Percentiles rank a stretch among this genome's conserved stretches.
Evolutionary conservation across 2,329 filamentous ascomycete genomes (phyloP).

Genomic region (Exophiala lecanii-corni): DNA sequence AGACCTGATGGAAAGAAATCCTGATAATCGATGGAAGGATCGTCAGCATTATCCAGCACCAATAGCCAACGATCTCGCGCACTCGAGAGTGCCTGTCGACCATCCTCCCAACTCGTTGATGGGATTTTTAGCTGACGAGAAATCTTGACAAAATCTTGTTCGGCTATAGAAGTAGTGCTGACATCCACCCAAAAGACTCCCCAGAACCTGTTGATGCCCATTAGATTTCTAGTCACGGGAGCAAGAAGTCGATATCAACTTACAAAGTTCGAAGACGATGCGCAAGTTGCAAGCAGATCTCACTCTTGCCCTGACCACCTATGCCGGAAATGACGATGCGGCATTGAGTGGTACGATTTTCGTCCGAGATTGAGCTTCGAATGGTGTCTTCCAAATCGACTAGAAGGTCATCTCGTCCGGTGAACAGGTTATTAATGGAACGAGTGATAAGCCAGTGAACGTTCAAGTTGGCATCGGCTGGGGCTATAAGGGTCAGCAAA

Average conservation of each 20-base stretch:
- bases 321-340: slow-evolving; percentile 28
- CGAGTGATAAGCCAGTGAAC: neutral
- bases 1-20: neutral
- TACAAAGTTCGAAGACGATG: slow-evolving; percentile 14
- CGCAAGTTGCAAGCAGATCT: slow-evolving; percentile 27
- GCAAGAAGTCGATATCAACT: neutral
- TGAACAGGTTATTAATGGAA: neutral
- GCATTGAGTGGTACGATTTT: slow-evolving; percentile 10
- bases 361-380: neutral
- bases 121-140: neutral
- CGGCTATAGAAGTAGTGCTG: slow-evolving; percentile 9
- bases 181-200: slow-evolving; percentile 21
- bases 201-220: slow-evolving; percentile 21
- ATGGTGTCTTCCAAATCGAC: neutral
- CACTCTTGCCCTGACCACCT: slow-evolving; percentile 29
- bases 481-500: too few species aligned
- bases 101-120: neutral
- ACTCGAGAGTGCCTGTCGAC: slow-evolving; percentile 2
- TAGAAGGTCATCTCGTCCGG: neutral
- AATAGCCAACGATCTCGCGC: slow-evolving; percentile 26
- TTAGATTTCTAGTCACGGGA: too few species aligned
- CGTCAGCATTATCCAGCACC: slow-evolving; percentile 32
- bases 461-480: too few species aligned
- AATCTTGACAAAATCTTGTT: slow-evolving; percentile 9
- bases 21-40: slow-evolving; percentile 14